phyloP scores from a whole-genome alignment of 768 basidiomycete genomes.

The Punctularia strigosozonata region DNA sequence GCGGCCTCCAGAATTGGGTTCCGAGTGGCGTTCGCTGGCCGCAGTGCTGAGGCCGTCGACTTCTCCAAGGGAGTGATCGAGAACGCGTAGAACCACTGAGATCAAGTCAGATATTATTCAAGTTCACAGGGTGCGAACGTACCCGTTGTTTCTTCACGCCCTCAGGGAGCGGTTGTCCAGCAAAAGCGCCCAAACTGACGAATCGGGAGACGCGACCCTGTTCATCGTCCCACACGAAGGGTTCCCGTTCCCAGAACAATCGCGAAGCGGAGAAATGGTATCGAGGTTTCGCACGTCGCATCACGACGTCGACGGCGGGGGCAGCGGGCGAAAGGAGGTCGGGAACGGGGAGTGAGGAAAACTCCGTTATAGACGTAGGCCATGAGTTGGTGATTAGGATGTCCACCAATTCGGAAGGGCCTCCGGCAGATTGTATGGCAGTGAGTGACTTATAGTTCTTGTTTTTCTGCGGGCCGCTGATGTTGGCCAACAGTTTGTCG shows the following conservation, averaged over 20 bases:
- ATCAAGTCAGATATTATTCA: constrained; percentile 2
- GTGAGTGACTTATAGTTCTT: constrained; percentile 54
- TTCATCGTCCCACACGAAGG: constrained; percentile 75
- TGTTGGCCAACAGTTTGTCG: constrained; percentile 62
- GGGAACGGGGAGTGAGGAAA: constrained; percentile 43
- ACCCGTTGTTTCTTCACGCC: constrained; percentile 77
- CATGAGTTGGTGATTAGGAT: constrained; percentile 74
- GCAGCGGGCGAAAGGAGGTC: constrained; percentile 34
- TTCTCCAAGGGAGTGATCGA: constrained; percentile 51
- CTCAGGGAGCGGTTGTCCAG: constrained; percentile 43
- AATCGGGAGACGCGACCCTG: constrained; percentile 62
- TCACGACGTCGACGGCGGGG: constrained; percentile 51
- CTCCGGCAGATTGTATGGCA: constrained; percentile 47
- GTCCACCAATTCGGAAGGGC: constrained; percentile 60
- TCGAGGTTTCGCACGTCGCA: constrained; percentile 60
- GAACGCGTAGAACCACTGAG: constrained; percentile 97
- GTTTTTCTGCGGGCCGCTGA: constrained; percentile 32
- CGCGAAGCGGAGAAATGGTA: constrained; percentile 76
- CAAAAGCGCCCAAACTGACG: constrained; percentile 83
- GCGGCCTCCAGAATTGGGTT: constrained; percentile 52
- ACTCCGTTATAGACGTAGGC: constrained; percentile 52
- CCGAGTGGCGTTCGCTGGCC: constrained; percentile 51
- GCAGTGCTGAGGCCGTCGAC: constrained; percentile 22
- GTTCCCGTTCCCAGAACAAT: constrained; percentile 92
- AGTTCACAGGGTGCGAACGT: constrained; percentile 16